These are phyloP conservation scores for Selenicereus undatus DNA, from an alignment of 148 eudicot genomes.

Conservation along the genomic window DNA sequence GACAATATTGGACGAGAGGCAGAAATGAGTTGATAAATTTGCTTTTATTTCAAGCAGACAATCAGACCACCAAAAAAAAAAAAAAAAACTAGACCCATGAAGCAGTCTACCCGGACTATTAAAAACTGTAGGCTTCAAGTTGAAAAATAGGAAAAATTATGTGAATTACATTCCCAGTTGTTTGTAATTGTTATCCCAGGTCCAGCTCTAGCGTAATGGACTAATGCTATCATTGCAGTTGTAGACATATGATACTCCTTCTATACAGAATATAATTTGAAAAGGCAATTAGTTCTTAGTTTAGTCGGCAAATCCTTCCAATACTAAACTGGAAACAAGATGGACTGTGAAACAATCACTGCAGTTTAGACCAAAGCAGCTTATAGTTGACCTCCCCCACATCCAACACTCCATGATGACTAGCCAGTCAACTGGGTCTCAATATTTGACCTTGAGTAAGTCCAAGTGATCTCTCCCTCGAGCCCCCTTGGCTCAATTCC, in stretches of 20 bases:
- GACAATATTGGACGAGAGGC: not conserved
- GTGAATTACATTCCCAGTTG: not conserved
- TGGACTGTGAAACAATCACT: conserved; percentile 9
- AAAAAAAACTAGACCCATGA: not conserved
- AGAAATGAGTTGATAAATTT: not conserved
- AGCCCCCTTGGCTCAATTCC: not conserved
- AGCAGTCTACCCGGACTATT: not conserved
- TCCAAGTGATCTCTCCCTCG: conserved; percentile 4
- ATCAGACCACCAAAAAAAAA: not conserved
- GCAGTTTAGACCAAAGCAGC: conserved; percentile 13
- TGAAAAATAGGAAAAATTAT: not conserved
- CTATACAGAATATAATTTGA: not conserved
- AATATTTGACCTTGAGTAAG: conserved; percentile 6
- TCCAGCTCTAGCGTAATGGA: conserved; percentile 11
- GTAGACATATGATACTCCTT: not conserved
- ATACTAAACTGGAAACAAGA: not conserved
- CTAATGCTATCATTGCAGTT: not conserved
- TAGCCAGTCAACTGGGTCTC: not conserved
- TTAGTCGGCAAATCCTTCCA: not conserved
- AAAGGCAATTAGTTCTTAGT: conserved; percentile 8
- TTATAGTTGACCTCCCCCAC: conserved; percentile 23
- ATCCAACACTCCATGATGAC: conserved; percentile 10
- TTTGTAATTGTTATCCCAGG: conserved; percentile 2
- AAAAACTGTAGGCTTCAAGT: not conserved
- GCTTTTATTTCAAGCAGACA: not conserved